Base-by-base conservation (phyloP, 805 yeast species). In the Lachancea sp. region DNA sequence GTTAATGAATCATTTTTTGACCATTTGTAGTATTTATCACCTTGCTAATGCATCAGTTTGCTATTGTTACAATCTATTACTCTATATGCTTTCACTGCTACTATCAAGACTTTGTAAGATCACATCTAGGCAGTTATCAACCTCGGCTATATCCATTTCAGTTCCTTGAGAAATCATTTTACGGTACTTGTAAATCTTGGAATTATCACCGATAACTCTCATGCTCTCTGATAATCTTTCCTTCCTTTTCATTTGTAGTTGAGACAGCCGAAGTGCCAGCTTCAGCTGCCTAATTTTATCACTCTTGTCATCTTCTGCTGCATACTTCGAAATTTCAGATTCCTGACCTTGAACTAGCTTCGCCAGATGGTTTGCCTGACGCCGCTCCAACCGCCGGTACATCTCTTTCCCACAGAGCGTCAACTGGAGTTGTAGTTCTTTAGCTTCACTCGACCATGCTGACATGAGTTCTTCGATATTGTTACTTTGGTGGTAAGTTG, bases 401-500 rank as follows among this genome's bases (percentile, higher is more conserved):
- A 60, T 42, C 19, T 44, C 54, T 8, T 37, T 46, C 45, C 59
- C 63, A 36, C 50, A 33, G 39, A 39, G 33, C 18, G 38, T 41
- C 16, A 50, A 25, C 15, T 48, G 48, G 7, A 16, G 37, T 22
- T 35, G 42, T 31, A 42, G 46, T 34, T 17, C 45, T 20, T 41
- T 31, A 11, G 55, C 36, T 13, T 48, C 51, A 29, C 41, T 41
- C 41, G 36, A 38, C 46, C 31, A 45, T 37, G 40, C 25, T 41
- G 23, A 37, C 47, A 45, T 92, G 31, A 84, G 66, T 11, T 89
- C 82, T 2, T 94, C 83, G 49, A 85, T 84, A 5, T 95, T 95
- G 46, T 79, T 77, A 12, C 30, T 12, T 13, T 13, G 30, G 16
- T 69, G 71, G 18, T 16, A n/a, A 56, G 87, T 95, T 50, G 75